Evolutionary conservation across 2,329 filamentous ascomycete genomes (phyloP).

Genomic region (Colletotrichum camelliae): DNA sequence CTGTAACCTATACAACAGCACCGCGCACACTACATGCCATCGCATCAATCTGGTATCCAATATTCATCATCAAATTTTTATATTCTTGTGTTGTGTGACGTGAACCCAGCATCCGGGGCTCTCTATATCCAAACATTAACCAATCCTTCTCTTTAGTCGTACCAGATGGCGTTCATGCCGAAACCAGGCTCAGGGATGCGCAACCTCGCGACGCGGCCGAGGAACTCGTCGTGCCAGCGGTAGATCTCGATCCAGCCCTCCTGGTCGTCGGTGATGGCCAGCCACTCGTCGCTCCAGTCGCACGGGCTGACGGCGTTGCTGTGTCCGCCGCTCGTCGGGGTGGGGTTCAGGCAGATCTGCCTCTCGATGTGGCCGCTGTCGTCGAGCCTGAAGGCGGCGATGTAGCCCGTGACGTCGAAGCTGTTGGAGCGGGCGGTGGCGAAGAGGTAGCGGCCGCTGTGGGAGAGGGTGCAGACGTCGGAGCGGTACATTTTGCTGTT

Average conservation of each 20-base stretch:
- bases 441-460: slow-evolving; percentile 77
- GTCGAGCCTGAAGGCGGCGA: slow-evolving; percentile 77
- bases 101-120: not conserved
- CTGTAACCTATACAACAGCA: not conserved
- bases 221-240: slow-evolving; percentile 81
- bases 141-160: slow-evolving; percentile 55
- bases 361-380: slow-evolving; percentile 74
- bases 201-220: slow-evolving; percentile 77
- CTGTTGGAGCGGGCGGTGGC: slow-evolving; percentile 83
- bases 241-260: slow-evolving; percentile 89
- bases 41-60: not conserved
- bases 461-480: slow-evolving; percentile 79
- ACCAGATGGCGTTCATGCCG: slow-evolving; percentile 97
- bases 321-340: slow-evolving; percentile 85
- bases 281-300: slow-evolving; percentile 85
- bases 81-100: not conserved
- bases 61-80: not conserved
- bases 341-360: slow-evolving; percentile 83
- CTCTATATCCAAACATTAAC: not conserved
- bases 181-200: slow-evolving; percentile 88
- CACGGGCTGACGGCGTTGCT: slow-evolving; percentile 87
- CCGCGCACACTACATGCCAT: not conserved
- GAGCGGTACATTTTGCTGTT: slow-evolving; percentile 74
- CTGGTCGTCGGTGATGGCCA: slow-evolving; percentile 90
- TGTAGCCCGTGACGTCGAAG: slow-evolving; percentile 79